A percentile compares a stretch with the other conserved stretches of the same genome.
Evolutionary conservation across 768 basidiomycete species (phyloP).

Genomic region (Auricularia cornea): DNA sequence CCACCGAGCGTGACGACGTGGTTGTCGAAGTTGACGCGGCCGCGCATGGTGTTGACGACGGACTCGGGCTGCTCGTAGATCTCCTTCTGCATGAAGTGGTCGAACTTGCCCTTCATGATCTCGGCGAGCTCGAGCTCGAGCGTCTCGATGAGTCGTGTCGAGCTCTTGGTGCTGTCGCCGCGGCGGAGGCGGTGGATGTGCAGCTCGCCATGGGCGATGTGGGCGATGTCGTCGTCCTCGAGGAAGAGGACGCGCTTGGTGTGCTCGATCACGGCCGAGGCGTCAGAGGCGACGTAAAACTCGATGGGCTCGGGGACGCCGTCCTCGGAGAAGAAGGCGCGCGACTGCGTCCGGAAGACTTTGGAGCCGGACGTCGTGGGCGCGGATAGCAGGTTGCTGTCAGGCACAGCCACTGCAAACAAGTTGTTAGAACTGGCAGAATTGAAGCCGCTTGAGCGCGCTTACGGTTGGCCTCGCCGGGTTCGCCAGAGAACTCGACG

Average conservation of each 20-base stretch:
- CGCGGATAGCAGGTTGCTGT: slow-evolving; percentile 47
- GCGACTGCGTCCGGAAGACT: slow-evolving; percentile 87
- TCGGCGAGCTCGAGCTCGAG: slow-evolving; percentile 98
- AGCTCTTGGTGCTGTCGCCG: slow-evolving; percentile 45
- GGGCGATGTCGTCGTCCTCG: slow-evolving; percentile 98
- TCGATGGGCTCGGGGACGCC: slow-evolving; percentile 98
- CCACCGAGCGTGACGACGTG: slow-evolving; percentile 91
- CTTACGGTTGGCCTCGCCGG: slow-evolving; percentile 39
- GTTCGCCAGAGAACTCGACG: slow-evolving; percentile 84
- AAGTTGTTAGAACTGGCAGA: too few relatives aligned
- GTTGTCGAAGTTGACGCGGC: slow-evolving; percentile 96
- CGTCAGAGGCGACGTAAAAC: slow-evolving; percentile 98
- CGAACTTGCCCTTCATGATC: slow-evolving; percentile 99
- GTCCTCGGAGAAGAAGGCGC: slow-evolving; percentile 98
- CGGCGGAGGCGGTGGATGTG: slow-evolving; percentile 98
- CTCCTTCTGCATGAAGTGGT: slow-evolving; percentile 99
- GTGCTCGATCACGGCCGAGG: slow-evolving; percentile 93
- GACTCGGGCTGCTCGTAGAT: slow-evolving; percentile 99
- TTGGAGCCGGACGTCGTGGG: slow-evolving; percentile 58
- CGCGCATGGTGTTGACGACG: slow-evolving; percentile 99
- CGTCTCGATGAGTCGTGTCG: slow-evolving; percentile 93
- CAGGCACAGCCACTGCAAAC: slow-evolving; percentile 27
- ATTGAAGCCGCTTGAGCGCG: too few relatives aligned
- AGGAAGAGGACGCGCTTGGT: slow-evolving; percentile 98
- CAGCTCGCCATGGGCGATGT: slow-evolving; percentile 92